Base-by-base conservation (phyloP, 768 basidiomycete species). In the Agrocybe chaxingu region DNA sequence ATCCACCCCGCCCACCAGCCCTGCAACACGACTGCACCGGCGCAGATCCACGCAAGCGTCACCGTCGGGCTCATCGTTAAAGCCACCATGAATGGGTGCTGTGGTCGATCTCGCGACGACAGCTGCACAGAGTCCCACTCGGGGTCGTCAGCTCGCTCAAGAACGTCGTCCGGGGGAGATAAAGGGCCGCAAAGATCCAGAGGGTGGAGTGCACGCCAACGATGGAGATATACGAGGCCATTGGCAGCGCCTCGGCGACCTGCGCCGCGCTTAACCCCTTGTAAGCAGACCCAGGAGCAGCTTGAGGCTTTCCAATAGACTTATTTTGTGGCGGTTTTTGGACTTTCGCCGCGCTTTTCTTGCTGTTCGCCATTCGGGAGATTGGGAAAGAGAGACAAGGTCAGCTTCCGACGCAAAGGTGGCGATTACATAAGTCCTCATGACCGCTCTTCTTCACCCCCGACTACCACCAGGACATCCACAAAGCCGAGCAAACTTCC, bases 1-100 rank as follows among this genome's bases (percentile, higher is more conserved):
- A n/a, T n/a, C n/a, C 80, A 85, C 3, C 78, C 78, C 1, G 78
- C 84, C 87, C 89, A 93, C 84, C 85, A 89, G 8, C 70, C 68
- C 58, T 87, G 77, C 33, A 88, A 61, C 2, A 87, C 51, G 3
- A 64, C 57, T 1, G 77, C 73, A 1, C 89, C 90, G 0, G 67
- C 53, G 44, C 76, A 77, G 35, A 83, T 66, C 69, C 82, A 89
- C 4, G 69, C 50, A 47, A 88, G 64, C 0, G 89, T 89, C 34
- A 66, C 62, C 4, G 73, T 63, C 6, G 89, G 86, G 52, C 76
- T 77, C 2, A 69, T 59, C 0, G 91, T 92, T 53, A 93, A 63
- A 1, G 79, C 72, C 36, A 78, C 81, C 16, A 92, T 67, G 65
- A 90, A 88, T 1, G 77, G 77, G 52, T 83, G 80, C 59, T 91